These are phyloP conservation scores for Stachybotrys echinatus DNA, from an alignment of 2,329 filamentous ascomycete genomes.

Conservation along the genomic window DNA sequence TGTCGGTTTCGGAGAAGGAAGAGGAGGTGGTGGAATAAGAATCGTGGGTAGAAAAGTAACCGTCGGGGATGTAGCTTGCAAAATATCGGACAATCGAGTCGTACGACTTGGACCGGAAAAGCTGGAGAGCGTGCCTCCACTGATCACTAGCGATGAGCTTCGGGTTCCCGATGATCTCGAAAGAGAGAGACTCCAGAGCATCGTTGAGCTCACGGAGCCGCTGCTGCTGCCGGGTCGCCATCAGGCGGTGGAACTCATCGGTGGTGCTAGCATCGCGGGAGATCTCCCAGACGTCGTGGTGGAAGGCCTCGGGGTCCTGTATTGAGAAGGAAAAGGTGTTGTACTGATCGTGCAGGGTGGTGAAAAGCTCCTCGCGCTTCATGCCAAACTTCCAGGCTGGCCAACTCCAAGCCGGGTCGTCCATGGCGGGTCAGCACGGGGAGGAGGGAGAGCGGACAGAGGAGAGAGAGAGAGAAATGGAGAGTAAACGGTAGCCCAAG, in stretches of 20 bases:
- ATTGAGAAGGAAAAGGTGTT: constrained; percentile 52
- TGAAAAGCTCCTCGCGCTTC: constrained; percentile 53
- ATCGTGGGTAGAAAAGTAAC: constrained; percentile 37
- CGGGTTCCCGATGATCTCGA: constrained; percentile 57
- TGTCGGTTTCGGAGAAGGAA: constrained; percentile 32
- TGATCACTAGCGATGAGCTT: constrained; percentile 52
- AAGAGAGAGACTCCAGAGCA: constrained; percentile 50
- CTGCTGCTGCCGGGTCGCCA: constrained; percentile 48
- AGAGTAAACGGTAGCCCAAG: not conserved
- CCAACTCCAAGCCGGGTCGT: constrained; percentile 49
- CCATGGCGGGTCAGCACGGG: constrained; percentile 33
- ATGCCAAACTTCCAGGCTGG: constrained; percentile 60
- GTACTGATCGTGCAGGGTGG: constrained; percentile 53
- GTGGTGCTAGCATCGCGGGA: constrained; percentile 43
- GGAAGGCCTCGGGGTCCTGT: constrained; percentile 55
- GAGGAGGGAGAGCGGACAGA: constrained; percentile 11
- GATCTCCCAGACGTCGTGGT: constrained; percentile 56
- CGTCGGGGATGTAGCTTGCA: constrained; percentile 50
- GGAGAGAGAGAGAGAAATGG: not conserved
- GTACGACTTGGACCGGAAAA: constrained; percentile 53
- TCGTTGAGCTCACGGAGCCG: constrained; percentile 51
- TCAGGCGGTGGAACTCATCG: constrained; percentile 49
- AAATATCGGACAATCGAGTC: constrained; percentile 58
- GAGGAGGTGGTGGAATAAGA: constrained; percentile 26
- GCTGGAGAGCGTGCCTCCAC: constrained; percentile 53